These are phyloP conservation scores for Dactylellina leptospora DNA, from an alignment of 2,329 filamentous ascomycete species.

Conservation along the genomic window DNA sequence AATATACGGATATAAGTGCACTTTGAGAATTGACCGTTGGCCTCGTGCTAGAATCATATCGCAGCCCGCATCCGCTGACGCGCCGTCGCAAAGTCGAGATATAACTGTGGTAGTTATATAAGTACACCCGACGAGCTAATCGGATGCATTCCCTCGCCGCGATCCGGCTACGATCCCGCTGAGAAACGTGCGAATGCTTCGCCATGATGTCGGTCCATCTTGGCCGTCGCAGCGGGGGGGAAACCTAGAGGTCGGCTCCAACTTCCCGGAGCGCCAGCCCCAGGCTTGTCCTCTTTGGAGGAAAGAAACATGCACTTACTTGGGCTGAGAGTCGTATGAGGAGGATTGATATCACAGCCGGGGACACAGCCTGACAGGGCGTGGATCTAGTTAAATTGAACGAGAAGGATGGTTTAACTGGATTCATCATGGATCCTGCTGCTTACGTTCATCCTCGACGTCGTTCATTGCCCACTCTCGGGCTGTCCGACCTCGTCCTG, in stretches of 20 bases:
- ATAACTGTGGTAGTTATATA: background rate
- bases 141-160: slow-evolving; percentile 45
- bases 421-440: background rate
- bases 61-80: too few species aligned
- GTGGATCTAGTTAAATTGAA: background rate
- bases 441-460: background rate
- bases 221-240: slow-evolving; percentile 42
- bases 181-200: slow-evolving; percentile 25
- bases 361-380: slow-evolving; percentile 43
- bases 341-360: too few species aligned
- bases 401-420: background rate
- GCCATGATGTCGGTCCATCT: slow-evolving; percentile 35
- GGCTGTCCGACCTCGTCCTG: background rate
- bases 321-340: slow-evolving; percentile 10
- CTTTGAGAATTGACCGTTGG: too few species aligned
- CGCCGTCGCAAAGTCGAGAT: too few species aligned
- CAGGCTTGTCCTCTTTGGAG: background rate
- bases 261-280: slow-evolving; percentile 33
- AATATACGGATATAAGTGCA: too few species aligned
- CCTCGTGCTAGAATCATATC: too few species aligned
- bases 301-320: background rate
- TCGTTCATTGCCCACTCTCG: background rate
- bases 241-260: slow-evolving; percentile 23
- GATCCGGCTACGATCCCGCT: background rate
- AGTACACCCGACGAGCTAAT: slow-evolving; percentile 30